These are phyloP conservation scores for Chalciporus pseudorubinellus DNA, from an alignment of 768 basidiomycete species.

Conservation along the genomic window DNA sequence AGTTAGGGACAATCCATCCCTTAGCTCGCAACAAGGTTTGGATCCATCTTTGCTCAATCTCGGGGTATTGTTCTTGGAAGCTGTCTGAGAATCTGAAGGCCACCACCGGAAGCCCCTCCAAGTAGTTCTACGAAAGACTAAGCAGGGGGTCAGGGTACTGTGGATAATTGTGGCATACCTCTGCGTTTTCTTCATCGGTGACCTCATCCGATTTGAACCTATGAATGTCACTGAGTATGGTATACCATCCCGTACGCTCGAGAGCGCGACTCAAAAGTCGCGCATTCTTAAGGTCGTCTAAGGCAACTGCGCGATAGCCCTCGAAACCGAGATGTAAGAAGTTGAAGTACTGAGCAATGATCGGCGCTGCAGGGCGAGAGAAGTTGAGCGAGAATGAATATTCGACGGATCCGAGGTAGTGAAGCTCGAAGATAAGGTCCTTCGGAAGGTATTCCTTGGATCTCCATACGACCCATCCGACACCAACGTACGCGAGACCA, in stretches of 20 bases:
- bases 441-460: conserved; percentile 56
- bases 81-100: conserved; percentile 54
- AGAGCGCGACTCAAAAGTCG: conserved; percentile 64
- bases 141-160: neutral
- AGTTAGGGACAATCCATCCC: conserved; percentile 61
- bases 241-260: conserved; percentile 52
- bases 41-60: conserved; percentile 58
- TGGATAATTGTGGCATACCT: conserved; percentile 38
- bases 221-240: conserved; percentile 57
- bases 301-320: conserved; percentile 47
- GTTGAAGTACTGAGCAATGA: conserved; percentile 63
- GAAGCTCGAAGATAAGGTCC: conserved; percentile 65
- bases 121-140: conserved; percentile 35
- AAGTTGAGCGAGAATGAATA: conserved; percentile 73
- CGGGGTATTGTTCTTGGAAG: conserved; percentile 51
- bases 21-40: conserved; percentile 47
- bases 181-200: conserved; percentile 52
- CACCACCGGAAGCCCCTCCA: conserved; percentile 52
- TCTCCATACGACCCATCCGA: conserved; percentile 69
- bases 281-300: conserved; percentile 56
- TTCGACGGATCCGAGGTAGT: conserved; percentile 56
- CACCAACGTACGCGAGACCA: conserved; percentile 52
- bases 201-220: conserved; percentile 31
- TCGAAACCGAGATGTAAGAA: conserved; percentile 60
- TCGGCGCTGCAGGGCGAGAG: conserved; percentile 59